These are phyloP conservation scores for Agrocybe pediades DNA, from an alignment of 768 basidiomycete species.

Conservation along the genomic window DNA sequence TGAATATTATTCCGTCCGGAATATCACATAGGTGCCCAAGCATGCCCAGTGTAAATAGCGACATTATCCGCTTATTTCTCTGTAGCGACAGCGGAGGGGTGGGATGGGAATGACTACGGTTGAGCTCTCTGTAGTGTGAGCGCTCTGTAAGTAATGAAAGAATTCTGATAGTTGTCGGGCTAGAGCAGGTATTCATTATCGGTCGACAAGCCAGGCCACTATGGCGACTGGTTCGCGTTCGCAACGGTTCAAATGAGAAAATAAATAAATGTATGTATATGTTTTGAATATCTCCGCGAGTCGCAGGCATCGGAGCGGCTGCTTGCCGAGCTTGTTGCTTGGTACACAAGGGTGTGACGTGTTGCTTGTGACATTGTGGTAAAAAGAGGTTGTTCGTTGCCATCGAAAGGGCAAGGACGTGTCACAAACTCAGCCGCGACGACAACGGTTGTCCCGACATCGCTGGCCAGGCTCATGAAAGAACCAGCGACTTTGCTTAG, in stretches of 20 bases:
- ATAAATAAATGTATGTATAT: conserved; percentile 4
- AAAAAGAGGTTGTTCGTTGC: conserved; percentile 19
- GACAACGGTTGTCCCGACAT: conserved; percentile 21
- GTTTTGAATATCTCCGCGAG: conserved; percentile 19
- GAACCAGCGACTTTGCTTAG: conserved; percentile 6
- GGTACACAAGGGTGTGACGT: conserved; percentile 12
- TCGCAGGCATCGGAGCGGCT: too few relatives aligned
- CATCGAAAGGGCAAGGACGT: conserved; percentile 13
- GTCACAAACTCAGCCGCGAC: conserved; percentile 17
- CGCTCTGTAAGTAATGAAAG: background rate
- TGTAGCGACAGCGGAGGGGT: background rate
- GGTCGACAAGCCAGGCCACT: conserved; percentile 2
- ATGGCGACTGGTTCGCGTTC: background rate
- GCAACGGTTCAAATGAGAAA: conserved; percentile 7
- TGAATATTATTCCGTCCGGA: background rate
- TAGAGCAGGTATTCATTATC: background rate
- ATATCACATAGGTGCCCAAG: background rate
- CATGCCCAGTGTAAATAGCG: background rate
- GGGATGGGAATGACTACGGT: background rate
- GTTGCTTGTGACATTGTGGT: conserved; percentile 5
- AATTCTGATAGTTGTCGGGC: background rate
- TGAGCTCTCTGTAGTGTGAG: too few relatives aligned
- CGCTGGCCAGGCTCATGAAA: conserved; percentile 8
- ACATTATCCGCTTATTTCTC: background rate
- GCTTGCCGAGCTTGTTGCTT: conserved; percentile 2